A percentile compares a stretch with the other conserved stretches of the same genome.
Conservation (phyloP, 129 eudicot genomes). For the Tagetes patula region DNA sequence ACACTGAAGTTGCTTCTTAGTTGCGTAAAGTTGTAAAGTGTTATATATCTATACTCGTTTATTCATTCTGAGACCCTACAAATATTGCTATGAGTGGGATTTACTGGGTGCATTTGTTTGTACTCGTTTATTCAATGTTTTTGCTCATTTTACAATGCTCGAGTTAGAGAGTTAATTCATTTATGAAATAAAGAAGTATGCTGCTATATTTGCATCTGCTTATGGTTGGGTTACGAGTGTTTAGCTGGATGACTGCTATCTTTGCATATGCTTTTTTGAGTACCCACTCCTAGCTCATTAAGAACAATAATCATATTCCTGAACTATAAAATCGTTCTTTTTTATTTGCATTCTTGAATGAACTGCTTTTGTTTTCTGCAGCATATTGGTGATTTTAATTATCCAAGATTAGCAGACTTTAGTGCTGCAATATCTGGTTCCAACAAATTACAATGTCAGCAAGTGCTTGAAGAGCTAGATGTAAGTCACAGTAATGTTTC, state of each 20-base stretch:
- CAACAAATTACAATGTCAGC: slow-evolving; percentile 71
- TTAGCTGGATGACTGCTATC: slow-evolving; percentile 15
- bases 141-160: neutral
- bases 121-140: neutral
- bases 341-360: slow-evolving; percentile 14
- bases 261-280: slow-evolving; percentile 6
- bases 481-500: slow-evolving; percentile 49
- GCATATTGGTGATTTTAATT: slow-evolving; percentile 94
- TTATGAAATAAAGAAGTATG: neutral
- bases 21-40: neutral
- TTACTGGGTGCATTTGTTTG: too few species aligned
- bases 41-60: neutral
- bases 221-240: slow-evolving; percentile 1
- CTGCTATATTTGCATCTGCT: neutral
- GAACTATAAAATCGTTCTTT: neutral
- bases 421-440: slow-evolving; percentile 98
- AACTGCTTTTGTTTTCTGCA: slow-evolving; percentile 44
- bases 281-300: neutral
- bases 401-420: slow-evolving; percentile 94
- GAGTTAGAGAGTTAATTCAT: neutral
- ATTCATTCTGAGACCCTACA: neutral
- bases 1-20: slow-evolving; percentile 4
- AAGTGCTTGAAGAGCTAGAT: slow-evolving; percentile 98
- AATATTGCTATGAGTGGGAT: too few species aligned
- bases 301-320: slow-evolving; percentile 3